Evolutionary conservation across 2,329 filamentous ascomycete genomes (phyloP).

Genomic region (Phoma herbarum): DNA sequence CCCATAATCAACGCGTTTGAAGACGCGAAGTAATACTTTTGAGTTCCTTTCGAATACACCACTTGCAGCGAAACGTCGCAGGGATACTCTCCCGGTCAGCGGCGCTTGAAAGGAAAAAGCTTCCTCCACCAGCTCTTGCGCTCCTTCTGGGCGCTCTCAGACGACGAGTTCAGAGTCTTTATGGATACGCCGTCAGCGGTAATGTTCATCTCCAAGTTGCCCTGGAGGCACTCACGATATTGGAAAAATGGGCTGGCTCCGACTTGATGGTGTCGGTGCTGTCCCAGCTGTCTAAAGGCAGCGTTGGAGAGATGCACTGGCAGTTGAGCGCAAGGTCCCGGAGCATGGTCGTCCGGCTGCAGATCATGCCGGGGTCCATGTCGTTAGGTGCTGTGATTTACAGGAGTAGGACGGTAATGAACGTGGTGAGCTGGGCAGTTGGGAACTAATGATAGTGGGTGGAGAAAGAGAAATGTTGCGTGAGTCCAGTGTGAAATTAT

Average conservation of each 20-base stretch:
- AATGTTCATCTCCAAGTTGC: no score
- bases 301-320: conserved; percentile 23
- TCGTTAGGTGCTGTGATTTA: neutral
- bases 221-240: neutral
- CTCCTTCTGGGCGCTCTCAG: no score
- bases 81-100: no score
- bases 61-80: no score
- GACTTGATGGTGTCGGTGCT: neutral
- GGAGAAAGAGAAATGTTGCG: neutral
- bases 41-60: no score
- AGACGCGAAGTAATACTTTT: no score
- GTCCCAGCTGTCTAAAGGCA: conserved; percentile 32
- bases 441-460: neutral
- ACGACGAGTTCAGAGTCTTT: no score
- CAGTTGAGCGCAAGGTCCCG: conserved; percentile 5
- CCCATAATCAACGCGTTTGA: no score
- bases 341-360: neutral
- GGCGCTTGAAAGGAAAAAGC: no score
- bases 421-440: neutral
- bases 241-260: neutral
- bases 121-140: no score
- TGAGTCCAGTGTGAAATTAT: neutral
- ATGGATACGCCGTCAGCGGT: no score
- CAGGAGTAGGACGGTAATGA: neutral
- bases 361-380: neutral